Evolutionary conservation across 2,329 filamentous ascomycete genomes (phyloP), one percentile per base, ranked within the genome.

Genomic region (Xylaria sp.): DNA sequence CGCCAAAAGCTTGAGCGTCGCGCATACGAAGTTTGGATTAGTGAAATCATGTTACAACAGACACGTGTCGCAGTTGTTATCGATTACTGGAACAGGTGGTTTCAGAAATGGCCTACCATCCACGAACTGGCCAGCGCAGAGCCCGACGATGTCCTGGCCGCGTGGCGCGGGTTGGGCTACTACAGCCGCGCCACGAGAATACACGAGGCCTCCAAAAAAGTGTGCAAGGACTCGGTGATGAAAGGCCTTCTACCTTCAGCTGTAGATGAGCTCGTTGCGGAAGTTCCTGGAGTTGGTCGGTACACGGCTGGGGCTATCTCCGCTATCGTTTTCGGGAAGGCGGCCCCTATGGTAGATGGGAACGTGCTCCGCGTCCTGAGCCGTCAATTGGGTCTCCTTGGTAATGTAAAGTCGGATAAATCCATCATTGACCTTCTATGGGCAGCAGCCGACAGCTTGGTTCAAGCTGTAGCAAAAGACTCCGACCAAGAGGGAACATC

Each of bases 31-130:
- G 88, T 90, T 55, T 90, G 88, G 86, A 89, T 90, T 74, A 88
- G 85, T 73, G 88, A 90, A 78, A 86, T 90, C 72, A 90, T 90
- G 88, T 82, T 90, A 12, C 88, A 90, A 76, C 88, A 90, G 78
- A 90, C 88, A 1, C 86, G 88, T 32, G 88, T 90, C 4, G 83
- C 85, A 2, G 85, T 84, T 7, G 88, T 90, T 0, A 85, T 89
- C 23, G 86, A 85, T 57, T 90, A 90, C 75, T 90, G 88, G 86
- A 87, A 85, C 34, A 81, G 81, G 0, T 90, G 88, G 88, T 88
- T 88, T 80, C 80, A 76, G 0, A 83, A 83, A 64, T 90, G 88
- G 87, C 87, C 87, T 0, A 87, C 86, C 0, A 83, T 90, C 3
- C 81, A 82, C 1, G 83, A 86, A 25, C 82, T 90, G 7, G 87